phyloP scores from a whole-genome alignment of 1,139 yeast genomes.

The Suhomyces guaymorum region DNA sequence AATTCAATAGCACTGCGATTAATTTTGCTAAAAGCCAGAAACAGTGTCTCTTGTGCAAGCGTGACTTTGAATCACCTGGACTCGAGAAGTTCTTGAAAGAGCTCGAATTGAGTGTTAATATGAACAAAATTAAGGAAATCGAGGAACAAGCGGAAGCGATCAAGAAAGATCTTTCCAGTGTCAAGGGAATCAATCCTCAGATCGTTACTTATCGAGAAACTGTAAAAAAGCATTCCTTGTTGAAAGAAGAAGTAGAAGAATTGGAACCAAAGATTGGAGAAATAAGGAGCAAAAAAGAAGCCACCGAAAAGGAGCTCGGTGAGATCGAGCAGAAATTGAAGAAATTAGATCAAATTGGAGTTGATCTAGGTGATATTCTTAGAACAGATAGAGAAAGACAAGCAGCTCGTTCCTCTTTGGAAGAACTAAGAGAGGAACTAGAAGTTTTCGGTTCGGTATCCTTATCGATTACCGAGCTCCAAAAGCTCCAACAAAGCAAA shows the following conservation, averaged over 20 bases:
- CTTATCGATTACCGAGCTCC: conserved; percentile 52
- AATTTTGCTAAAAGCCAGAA: conserved; percentile 56
- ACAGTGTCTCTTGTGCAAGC: conserved; percentile 64
- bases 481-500: conserved; percentile 46
- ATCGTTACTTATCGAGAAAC: conserved; percentile 30
- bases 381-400: conserved; percentile 39
- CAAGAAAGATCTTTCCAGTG: conserved; percentile 30
- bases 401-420: conserved; percentile 34
- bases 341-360: conserved; percentile 18
- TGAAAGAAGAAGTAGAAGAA: conserved; percentile 18
- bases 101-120: conserved; percentile 38
- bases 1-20: conserved; percentile 64
- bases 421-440: conserved; percentile 39
- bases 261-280: conserved; percentile 1
- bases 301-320: conserved; percentile 19
- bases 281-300: conserved; percentile 10
- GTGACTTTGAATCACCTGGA: conserved; percentile 53
- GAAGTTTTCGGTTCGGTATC: conserved; percentile 31
- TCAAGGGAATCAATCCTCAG: conserved; percentile 29
- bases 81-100: conserved; percentile 33
- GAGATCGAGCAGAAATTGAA: conserved; percentile 15
- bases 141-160: conserved; percentile 34
- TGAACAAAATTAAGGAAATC: conserved; percentile 38
- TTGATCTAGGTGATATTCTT: conserved; percentile 38
- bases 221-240: conserved; percentile 8